phyloP scores from a whole-genome alignment of 352 stramenopile genomes.

The Pelagophyceae sp. region DNA sequence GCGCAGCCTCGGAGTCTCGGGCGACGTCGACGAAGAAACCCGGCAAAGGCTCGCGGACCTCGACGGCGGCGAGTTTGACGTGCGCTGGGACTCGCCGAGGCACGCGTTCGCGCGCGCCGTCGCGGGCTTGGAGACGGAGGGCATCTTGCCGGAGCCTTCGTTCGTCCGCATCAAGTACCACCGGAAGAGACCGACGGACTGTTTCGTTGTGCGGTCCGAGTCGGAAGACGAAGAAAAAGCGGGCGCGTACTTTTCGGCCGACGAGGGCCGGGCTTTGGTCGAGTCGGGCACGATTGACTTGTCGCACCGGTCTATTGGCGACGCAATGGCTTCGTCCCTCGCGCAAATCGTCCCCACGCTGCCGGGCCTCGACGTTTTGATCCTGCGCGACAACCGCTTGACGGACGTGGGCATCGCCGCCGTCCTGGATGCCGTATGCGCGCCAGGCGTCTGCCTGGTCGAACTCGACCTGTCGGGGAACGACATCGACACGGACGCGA shows the following conservation, averaged over 20 bases:
- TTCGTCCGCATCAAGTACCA: too few species aligned
- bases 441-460: background rate
- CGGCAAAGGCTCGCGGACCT: background rate
- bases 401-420: background rate
- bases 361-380: background rate
- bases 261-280: too few species aligned
- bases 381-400: constrained; percentile 1
- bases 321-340: background rate
- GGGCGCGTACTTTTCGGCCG: background rate
- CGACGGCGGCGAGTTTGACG: background rate
- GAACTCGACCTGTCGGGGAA: constrained; percentile 6
- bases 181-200: too few species aligned
- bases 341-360: background rate
- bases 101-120: background rate
- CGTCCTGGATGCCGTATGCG: background rate
- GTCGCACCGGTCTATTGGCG: background rate
- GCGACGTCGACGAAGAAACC: background rate
- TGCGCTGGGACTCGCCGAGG: background rate
- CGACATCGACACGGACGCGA: background rate
- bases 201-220: too few species aligned
- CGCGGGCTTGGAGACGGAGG: background rate
- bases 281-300: background rate
- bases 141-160: background rate
- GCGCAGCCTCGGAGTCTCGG: background rate
- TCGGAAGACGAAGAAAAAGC: background rate